phyloP scores from a whole-genome alignment of 805 yeast genomes.

The Metschnikowia continentalis region DNA sequence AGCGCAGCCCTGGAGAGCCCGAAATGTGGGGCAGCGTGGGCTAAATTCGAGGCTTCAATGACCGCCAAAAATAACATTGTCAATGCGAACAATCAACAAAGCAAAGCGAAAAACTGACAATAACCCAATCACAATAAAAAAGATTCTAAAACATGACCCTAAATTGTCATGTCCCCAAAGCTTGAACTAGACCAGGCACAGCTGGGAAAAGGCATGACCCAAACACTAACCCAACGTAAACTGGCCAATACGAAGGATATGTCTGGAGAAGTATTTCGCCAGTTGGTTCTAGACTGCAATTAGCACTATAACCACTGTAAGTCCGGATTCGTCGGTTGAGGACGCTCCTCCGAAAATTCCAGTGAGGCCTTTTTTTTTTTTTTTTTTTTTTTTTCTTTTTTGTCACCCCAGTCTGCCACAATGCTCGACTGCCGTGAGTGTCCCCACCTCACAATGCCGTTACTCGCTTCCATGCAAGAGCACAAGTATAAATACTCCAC shows the following conservation, averaged over 20 bases:
- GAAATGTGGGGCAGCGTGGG: slow-evolving; percentile 1
- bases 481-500: neutral
- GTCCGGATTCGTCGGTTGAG: no score
- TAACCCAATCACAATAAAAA: no score
- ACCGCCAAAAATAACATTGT: neutral
- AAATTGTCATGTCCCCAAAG: no score
- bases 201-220: no score
- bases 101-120: no score
- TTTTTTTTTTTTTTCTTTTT: slow-evolving; percentile 1
- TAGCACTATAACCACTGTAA: no score
- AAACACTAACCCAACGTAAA: no score
- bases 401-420: neutral
- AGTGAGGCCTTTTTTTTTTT: neutral
- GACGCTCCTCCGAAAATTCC: neutral
- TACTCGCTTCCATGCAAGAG: neutral
- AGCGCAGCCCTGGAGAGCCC: neutral
- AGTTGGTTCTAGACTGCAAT: no score
- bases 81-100: neutral
- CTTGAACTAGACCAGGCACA: no score
- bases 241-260: no score
- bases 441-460: slow-evolving; percentile 4
- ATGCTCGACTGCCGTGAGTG: slow-evolving; percentile 3
- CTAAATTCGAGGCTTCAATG: neutral
- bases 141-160: no score
- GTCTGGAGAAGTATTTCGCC: no score